These are phyloP conservation scores for Margaritispora aquatica DNA, from an alignment of 495 filamentous ascomycete species.

Conservation along the genomic window DNA sequence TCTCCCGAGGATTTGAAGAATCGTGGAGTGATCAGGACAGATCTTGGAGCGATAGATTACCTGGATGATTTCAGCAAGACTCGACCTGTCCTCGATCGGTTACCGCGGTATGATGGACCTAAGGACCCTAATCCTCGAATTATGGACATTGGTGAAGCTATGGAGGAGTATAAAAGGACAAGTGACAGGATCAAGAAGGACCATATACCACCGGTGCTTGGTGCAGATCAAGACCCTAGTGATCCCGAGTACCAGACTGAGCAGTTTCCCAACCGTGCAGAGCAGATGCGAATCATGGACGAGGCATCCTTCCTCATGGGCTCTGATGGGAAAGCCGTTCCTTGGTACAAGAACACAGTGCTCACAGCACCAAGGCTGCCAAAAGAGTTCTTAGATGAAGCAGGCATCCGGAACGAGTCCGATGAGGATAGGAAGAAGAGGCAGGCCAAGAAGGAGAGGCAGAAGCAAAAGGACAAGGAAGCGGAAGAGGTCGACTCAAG, in stretches of 20 bases:
- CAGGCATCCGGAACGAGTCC: background rate
- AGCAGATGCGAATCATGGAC: slow-evolving; percentile 3
- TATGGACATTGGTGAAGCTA: slow-evolving; percentile 38
- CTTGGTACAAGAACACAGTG: background rate
- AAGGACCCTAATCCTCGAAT: slow-evolving; percentile 53
- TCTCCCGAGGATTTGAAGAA: slow-evolving; percentile 68
- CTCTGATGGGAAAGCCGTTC: slow-evolving; percentile 18
- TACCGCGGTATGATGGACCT: slow-evolving; percentile 25
- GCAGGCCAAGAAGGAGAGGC: slow-evolving; percentile 23
- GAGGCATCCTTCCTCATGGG: slow-evolving; percentile 10
- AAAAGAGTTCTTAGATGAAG: background rate
- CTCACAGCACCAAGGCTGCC: background rate
- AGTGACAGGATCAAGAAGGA: background rate
- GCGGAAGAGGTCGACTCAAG: slow-evolving; percentile 34
- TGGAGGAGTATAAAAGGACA: background rate
- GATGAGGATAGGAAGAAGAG: background rate
- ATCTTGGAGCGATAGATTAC: slow-evolving; percentile 69
- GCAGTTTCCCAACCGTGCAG: slow-evolving; percentile 1
- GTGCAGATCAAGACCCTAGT: slow-evolving; percentile 18
- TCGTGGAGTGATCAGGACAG: slow-evolving; percentile 60
- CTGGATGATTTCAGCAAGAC: slow-evolving; percentile 78
- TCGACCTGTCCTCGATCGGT: slow-evolving; percentile 67
- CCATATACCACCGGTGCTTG: slow-evolving; percentile 24
- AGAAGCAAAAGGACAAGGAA: slow-evolving; percentile 27
- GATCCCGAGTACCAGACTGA: slow-evolving; percentile 29